phyloP scores from a whole-genome alignment of 108 stramenopile genomes.

The Pseudonitzschia multistriata region DNA sequence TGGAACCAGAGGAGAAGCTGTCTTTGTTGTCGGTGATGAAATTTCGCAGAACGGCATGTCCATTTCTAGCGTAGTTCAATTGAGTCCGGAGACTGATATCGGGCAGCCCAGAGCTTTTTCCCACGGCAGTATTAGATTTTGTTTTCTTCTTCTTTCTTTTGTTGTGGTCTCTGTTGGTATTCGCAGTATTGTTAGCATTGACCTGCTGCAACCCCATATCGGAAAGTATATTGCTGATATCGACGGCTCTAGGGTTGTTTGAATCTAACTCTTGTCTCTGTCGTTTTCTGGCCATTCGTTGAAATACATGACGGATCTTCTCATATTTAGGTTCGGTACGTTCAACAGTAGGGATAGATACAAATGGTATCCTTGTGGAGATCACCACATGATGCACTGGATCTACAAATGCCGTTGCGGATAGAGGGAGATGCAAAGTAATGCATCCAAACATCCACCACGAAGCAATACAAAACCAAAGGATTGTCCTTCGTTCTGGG shows the following conservation, averaged over 20 bases:
- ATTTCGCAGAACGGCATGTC: slow-evolving; percentile 72
- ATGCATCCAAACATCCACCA: background rate
- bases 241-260: background rate
- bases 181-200: background rate
- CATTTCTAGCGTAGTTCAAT: slow-evolving; percentile 69
- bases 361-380: background rate
- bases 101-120: background rate
- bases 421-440: background rate
- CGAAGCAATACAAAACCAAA: background rate
- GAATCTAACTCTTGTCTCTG: background rate
- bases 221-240: slow-evolving; percentile 6
- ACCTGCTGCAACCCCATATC: slow-evolving; percentile 9
- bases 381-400: background rate
- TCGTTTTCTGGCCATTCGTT: background rate
- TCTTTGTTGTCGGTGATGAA: slow-evolving; percentile 36
- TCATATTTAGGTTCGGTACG: background rate
- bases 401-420: background rate
- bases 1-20: background rate
- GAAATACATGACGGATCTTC: background rate
- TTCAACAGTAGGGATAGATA: background rate
- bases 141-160: background rate
- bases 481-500: background rate
- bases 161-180: background rate
- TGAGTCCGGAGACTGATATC: slow-evolving; percentile 51
- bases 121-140: background rate